These are phyloP conservation scores for Astragalus membranaceus DNA, from an alignment of 306 rosid genomes.

Conservation along the genomic window DNA sequence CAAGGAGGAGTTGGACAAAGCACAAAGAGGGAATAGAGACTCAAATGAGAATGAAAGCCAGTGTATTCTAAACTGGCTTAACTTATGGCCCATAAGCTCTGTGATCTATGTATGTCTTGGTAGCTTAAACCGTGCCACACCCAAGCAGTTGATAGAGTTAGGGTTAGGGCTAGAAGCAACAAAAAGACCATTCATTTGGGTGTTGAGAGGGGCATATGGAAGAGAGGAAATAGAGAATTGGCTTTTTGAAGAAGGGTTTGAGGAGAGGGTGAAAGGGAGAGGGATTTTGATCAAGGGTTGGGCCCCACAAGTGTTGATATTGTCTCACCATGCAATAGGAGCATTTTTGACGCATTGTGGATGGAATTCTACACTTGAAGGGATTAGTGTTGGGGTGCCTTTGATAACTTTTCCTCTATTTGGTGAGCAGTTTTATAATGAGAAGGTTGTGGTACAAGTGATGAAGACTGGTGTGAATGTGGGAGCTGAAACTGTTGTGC, in stretches of 20 bases:
- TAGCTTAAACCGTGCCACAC: constrained; percentile 33
- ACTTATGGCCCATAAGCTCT: constrained; percentile 24
- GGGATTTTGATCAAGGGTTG: constrained; percentile 44
- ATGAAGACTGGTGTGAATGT: constrained; percentile 16
- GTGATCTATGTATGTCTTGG: constrained; percentile 57
- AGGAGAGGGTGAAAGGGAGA: constrained; percentile 38
- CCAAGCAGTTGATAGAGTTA: constrained; percentile 37
- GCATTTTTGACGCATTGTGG: constrained; percentile 52
- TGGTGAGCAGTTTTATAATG: constrained; percentile 37
- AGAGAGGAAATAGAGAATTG: constrained; percentile 30
- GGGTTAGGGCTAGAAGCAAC: constrained; percentile 54
- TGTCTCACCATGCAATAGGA: constrained; percentile 43
- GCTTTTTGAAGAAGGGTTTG: constrained; percentile 28
- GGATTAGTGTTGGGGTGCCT: constrained; percentile 38
- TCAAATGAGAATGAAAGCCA: constrained; percentile 18
- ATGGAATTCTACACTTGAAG: constrained; percentile 56
- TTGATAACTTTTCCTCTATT: constrained; percentile 45
- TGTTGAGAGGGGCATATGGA: constrained; percentile 28
- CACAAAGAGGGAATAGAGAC: constrained; percentile 32
- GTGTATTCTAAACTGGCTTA: constrained; percentile 42
- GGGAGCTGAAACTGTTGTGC: constrained; percentile 25
- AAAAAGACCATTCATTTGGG: constrained; percentile 59
- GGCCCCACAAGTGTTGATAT: constrained; percentile 48
- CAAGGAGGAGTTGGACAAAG: constrained; percentile 24
- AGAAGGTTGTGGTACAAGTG: constrained; percentile 33